Evolutionary conservation across 495 filamentous ascomycete species (phyloP), one percentile per base, ranked within the genome.

Genomic region (Annulohypoxylon moriforme): DNA sequence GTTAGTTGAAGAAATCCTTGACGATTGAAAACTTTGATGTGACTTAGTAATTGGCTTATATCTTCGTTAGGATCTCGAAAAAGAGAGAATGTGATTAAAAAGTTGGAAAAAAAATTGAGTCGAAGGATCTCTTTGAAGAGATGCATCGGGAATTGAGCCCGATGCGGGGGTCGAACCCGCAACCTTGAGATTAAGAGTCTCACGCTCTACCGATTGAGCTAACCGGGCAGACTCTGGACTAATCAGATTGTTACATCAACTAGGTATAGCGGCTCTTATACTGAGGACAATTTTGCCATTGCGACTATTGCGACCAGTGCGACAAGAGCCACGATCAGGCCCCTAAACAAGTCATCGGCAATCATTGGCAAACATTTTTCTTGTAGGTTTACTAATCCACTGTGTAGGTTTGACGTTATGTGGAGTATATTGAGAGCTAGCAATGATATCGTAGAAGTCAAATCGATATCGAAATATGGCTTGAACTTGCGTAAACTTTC

Each of bases 141-240:
- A 69, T 49, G 73, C 76, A 75, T 75, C 76, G 68, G 76, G 76
- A 77, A 74, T 78, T 77, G 76, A 78, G 75, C 76, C 76, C 76
- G 76, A 77, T 76, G 75, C 75, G 73, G 75, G 75, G 75, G 75
- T 77, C 75, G 75, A 77, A 73, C 71, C 87, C 85, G 82, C 86
- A 88, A 84, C 87, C 85, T 89, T 89, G 84, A 88, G 87, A 89
- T 89, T 91, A 91, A 91, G 88, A 91, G 89, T 91, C 89, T 90
- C 87, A 91, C 89, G 89, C 89, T 91, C 89, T 91, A 90, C 89
- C 89, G 89, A 92, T 91, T 91, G 89, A 92, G 89, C 89, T 91
- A 91, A 87, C 88, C 79, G 79, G 82, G 40, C 40, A n/a, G 40
- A 16, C 20, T 44, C 40, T 20, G 40, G 16, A 74, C 71, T 6